Percentiles rank a stretch among this genome's conserved stretches.
phyloP scores from a whole-genome alignment of 208 protist species.

The Leishmania martiniquensis region DNA sequence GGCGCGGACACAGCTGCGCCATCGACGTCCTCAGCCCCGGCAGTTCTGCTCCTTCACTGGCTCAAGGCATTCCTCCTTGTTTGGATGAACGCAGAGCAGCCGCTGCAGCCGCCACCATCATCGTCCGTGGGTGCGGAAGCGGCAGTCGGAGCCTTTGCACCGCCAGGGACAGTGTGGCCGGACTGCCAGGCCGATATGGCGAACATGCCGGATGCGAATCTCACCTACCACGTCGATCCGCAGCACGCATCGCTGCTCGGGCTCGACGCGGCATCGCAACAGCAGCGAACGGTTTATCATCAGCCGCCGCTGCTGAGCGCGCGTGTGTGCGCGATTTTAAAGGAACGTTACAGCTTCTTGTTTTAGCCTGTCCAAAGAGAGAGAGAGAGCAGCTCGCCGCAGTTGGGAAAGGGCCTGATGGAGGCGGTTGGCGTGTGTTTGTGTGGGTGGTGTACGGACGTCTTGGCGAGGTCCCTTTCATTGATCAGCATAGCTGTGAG shows the following conservation, averaged over 20 bases:
- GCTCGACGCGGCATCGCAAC: slow-evolving; percentile 15
- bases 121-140: not conserved
- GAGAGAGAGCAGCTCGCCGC: too few relatives aligned
- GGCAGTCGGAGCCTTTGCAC: not conserved
- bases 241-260: slow-evolving; percentile 19
- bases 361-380: slow-evolving; percentile 3
- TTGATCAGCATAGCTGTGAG: too few relatives aligned
- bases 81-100: slow-evolving; percentile 38
- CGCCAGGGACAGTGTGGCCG: slow-evolving; percentile 21
- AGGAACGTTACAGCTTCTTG: slow-evolving; percentile 30
- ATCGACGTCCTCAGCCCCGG: slow-evolving; percentile 13
- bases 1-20: not conserved
- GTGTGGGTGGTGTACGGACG: too few relatives aligned
- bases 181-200: slow-evolving; percentile 4
- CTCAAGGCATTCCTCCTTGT: slow-evolving; percentile 27
- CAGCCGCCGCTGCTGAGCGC: slow-evolving; percentile 31
- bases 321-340: slow-evolving; percentile 29
- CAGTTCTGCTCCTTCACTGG: slow-evolving; percentile 28
- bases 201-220: slow-evolving; percentile 22
- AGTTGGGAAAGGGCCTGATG: not conserved
- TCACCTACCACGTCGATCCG: slow-evolving; percentile 19
- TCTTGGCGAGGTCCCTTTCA: too few relatives aligned
- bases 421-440: not conserved
- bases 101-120: slow-evolving; percentile 16
- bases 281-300: slow-evolving; percentile 8